Evolutionary conservation across 768 basidiomycete species (phyloP), one percentile per base, ranked within the genome.

Genomic region (Kwoniella heveanensis): DNA sequence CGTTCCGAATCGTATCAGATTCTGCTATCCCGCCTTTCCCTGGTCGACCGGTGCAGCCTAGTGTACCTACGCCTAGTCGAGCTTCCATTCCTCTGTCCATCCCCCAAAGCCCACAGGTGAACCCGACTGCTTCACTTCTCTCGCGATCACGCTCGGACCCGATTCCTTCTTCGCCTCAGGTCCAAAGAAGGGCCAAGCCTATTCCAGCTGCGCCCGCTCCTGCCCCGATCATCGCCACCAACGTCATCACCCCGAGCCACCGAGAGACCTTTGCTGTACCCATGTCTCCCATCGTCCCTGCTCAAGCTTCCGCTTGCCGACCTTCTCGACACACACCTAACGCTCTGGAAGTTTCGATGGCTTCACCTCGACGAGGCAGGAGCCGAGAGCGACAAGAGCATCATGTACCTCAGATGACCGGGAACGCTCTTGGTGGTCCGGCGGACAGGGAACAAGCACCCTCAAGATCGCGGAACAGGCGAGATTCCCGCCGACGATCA

Each of bases 71-170:
- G 36, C 57, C 57, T 17, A 48, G 32, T 22, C 32, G 50, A 52
- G 37, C 47, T 21, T 17, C 58, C 10, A 30, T 60, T 27, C 58
- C 58, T 10, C 58, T 60, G 19, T 49, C 49, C 25, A 60, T 60
- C 32, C 58, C 58, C 17, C 61, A 51, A 52, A 60, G 58, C n/a
- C 58, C 58, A 2, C 58, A 60, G 21, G 58, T 54, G 26, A 46
- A 54, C 25, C 25, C 53, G 8, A 56, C 64, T 21, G 59, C 53
- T 5, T 74, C 75, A 1, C 52, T 65, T 13, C 66, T 77, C 6
- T 70, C 75, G 15, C 70, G 75, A 22, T 74, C 75, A 0, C 68
- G 73, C 6, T 77, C 75, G 7, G 75, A 77, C 57, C 73, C 75
- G 27, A 59, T 67, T 30, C 61, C 54, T 24, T 63, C 67, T 7